Conservation (phyloP, 176 grass and related monocot species). For the Zea luxurians region DNA sequence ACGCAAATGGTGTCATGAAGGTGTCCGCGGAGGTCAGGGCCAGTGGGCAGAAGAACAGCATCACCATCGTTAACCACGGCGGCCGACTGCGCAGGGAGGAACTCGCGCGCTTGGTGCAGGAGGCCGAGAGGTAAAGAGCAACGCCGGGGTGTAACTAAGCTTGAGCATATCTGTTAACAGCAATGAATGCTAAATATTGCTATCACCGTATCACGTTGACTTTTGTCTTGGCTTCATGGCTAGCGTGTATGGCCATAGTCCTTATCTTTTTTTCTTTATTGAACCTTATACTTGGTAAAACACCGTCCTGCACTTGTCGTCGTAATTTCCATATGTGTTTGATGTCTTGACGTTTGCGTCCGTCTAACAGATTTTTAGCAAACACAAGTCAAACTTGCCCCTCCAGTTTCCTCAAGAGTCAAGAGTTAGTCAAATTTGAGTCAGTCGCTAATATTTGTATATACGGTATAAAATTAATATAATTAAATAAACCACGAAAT, state of each 20-base stretch:
- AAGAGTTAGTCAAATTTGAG: no score
- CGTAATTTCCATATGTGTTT: no score
- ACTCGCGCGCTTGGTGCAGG: slow-evolving; percentile 43
- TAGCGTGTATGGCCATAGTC: not conserved
- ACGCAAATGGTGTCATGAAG: slow-evolving; percentile 8
- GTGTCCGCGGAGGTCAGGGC: not conserved
- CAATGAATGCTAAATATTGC: not conserved
- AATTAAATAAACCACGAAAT: no score
- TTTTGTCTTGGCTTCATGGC: not conserved
- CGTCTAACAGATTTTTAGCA: no score
- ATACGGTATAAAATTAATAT: no score
- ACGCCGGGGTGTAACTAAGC: not conserved
- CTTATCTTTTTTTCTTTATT: not conserved
- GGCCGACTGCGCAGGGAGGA: slow-evolving; percentile 52
- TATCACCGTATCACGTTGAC: not conserved
- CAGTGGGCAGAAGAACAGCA: slow-evolving; percentile 3
- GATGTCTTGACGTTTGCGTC: no score
- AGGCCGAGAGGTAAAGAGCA: not conserved
- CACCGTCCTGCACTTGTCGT: not conserved
- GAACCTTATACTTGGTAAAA: not conserved
- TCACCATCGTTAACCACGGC: slow-evolving; percentile 41
- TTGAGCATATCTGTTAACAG: not conserved
- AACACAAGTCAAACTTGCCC: no score
- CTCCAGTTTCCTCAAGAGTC: no score
- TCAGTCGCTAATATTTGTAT: no score